phyloP scores from a whole-genome alignment of 495 filamentous ascomycete genomes.

The Tuber umbilicatum region DNA sequence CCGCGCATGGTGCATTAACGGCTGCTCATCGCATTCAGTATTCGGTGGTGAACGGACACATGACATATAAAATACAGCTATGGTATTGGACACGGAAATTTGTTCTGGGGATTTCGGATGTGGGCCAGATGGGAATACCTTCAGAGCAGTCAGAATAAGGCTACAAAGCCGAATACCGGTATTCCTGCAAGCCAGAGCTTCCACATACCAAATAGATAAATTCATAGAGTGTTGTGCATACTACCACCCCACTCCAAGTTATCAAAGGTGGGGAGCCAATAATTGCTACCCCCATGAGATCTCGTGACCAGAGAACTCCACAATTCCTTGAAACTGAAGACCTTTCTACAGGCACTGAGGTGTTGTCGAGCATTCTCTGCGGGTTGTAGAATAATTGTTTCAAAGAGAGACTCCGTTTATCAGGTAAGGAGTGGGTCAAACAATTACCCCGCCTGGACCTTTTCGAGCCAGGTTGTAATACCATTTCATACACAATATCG shows the following conservation, averaged over 20 bases:
- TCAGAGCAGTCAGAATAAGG: neutral
- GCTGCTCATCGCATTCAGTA: constrained; percentile 2
- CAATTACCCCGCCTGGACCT: neutral
- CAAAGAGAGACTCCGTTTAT: neutral
- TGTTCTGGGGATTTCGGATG: neutral
- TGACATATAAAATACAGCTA: neutral
- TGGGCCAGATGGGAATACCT: neutral
- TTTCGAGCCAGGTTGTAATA: neutral
- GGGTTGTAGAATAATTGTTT: neutral
- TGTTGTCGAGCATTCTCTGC: neutral
- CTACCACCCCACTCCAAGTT: neutral
- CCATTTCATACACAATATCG: neutral
- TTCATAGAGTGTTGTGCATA: neutral
- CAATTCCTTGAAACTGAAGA: neutral
- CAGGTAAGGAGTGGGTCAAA: neutral
- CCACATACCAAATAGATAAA: neutral
- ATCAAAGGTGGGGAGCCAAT: neutral
- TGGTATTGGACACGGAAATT: neutral
- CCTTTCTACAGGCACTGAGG: neutral
- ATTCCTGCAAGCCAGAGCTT: neutral
- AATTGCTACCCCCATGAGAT: neutral
- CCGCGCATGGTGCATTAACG: constrained; percentile 2
- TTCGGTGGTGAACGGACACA: neutral
- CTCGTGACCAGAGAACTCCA: neutral
- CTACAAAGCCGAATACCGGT: neutral